Evolutionary conservation across 1,284 basidiomycete species (phyloP).

Genomic region (Cystobasidium pallidum): DNA sequence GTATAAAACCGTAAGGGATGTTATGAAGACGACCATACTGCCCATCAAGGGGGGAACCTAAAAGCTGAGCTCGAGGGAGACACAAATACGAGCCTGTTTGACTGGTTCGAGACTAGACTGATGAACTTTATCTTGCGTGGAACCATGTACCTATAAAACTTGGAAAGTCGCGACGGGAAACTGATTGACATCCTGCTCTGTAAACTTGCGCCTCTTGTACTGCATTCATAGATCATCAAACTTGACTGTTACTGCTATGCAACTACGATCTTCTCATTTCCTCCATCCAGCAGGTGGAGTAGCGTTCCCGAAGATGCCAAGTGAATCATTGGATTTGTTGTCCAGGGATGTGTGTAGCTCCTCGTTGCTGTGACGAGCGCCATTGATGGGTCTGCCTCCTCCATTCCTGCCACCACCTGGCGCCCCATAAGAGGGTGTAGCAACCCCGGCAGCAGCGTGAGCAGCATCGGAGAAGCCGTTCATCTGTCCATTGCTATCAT

Average conservation of each 20-base stretch:
- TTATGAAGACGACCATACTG: too few relatives aligned
- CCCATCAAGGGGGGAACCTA: too few relatives aligned
- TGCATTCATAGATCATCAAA: neutral
- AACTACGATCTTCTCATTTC: neutral
- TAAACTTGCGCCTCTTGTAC: neutral
- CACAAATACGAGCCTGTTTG: neutral
- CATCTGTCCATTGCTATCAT: neutral
- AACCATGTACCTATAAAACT: too few relatives aligned
- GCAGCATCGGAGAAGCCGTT: slow-evolving; percentile 25
- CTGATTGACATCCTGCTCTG: too few relatives aligned
- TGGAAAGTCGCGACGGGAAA: too few relatives aligned
- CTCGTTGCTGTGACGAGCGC: slow-evolving; percentile 18
- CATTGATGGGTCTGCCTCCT: slow-evolving; percentile 7
- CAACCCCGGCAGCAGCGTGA: neutral
- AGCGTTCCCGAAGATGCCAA: slow-evolving; percentile 14
- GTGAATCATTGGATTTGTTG: slow-evolving; percentile 13
- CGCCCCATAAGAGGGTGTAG: slow-evolving; percentile 13
- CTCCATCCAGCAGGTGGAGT: slow-evolving; percentile 15
- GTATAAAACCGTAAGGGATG: too few relatives aligned
- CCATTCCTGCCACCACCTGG: slow-evolving; percentile 25
- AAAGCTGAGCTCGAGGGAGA: neutral
- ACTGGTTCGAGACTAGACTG: neutral
- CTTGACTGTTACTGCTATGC: neutral
- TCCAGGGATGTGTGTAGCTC: neutral
- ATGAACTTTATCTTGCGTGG: neutral